Base-by-base conservation (phyloP, 1,139 yeast genomes). In the Suhomyces taliae region DNA sequence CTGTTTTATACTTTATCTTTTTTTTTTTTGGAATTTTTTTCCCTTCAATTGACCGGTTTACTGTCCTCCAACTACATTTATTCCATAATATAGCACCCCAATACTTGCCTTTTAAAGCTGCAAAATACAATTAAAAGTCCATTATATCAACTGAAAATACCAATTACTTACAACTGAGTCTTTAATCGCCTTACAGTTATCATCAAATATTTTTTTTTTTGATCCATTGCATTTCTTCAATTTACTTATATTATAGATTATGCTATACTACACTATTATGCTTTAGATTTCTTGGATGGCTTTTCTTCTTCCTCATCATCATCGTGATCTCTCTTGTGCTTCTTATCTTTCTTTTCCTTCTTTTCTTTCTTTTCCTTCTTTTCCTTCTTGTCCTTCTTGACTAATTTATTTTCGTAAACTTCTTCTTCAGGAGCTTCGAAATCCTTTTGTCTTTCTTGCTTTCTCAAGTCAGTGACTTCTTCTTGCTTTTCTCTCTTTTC, bases 401-500 rank as follows among this genome's bases (percentile, higher is more conserved):
- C 39, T 34, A 50, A 50, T 46, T 52, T 56, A 34, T 56, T 58
- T 31, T 51, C 58, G 43, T 53, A 53, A 14, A 41, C 57, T 59
- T 66, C 60, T 61, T 57, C 66, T 37, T 57, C 59, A 19, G 98
- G 98, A 14, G 97, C 96, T 49, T 82, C 81, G 61, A 81, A 91
- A 54, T 85, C 95, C 71, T 87, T 83, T 31, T 80, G 81, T 60
- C 95, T 80, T 61, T 88, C 95, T 50, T 74, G 75, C 56, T 84
- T 84, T 65, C 81, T 85, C 49, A 75, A 77, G 46, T 77, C 83
- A 59, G 85, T 83, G 54, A 79, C 82, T 54, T 82, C 90, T 47
- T 79, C 83, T 64, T 91, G 95, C 63, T 86, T 83, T 45, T 83
- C 89, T 55, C 85, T 81, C 78, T 89, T 89, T 60, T 87, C 91